Base-by-base conservation (phyloP, 176 grass and related monocot species). In the Areca catechu region DNA sequence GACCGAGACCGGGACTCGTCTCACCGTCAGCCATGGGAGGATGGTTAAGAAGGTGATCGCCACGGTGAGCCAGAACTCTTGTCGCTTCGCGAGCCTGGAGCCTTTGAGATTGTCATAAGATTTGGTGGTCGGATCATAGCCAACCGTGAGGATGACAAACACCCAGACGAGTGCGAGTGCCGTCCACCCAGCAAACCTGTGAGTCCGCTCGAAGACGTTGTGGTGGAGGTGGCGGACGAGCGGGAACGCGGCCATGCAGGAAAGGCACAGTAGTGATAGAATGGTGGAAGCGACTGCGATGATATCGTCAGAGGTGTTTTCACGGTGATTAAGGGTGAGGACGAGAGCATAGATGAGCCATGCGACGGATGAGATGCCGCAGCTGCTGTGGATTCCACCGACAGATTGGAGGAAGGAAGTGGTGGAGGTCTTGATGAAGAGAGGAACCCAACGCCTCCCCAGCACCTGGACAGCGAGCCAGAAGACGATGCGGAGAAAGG, bases 121-220 rank as follows among this genome's bases (percentile, higher is more conserved):
- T n/a, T 43, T 60, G 10, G 68, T 70, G 3, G 54, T 19, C 0
- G 68, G 63, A 49, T 79, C 65, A 25, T 85, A 90, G 54, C 78
- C 71, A 7, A 59, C 61, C 0, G 82, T 76, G 21, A 90, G 75
- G 20, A 90, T 30, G 66, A 82, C 73, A 48, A 80, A 90, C 17
- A 18, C 79, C 87, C 87, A 90, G 51, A 86, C 70, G 20, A 90
- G 71, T 0, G 56, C 79, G 22, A 86, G 87, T 1, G 82, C 82
- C 16, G n/a, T 20, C 87, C 82, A 90, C 2, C 87, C 87, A 18
- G 87, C 82, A 49, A 86, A 86, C 15, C 87, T 82, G 71, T 90
- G 87, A 22, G 87, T 80, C 58, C 78, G 70, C 65, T 90, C 87
- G 57, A 90, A 90, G 29, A 82, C 78, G 83, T 90, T 90, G 63